Evolutionary conservation across 2,329 filamentous ascomycete species (phyloP).

Genomic region (Penicillium hesseltinei): DNA sequence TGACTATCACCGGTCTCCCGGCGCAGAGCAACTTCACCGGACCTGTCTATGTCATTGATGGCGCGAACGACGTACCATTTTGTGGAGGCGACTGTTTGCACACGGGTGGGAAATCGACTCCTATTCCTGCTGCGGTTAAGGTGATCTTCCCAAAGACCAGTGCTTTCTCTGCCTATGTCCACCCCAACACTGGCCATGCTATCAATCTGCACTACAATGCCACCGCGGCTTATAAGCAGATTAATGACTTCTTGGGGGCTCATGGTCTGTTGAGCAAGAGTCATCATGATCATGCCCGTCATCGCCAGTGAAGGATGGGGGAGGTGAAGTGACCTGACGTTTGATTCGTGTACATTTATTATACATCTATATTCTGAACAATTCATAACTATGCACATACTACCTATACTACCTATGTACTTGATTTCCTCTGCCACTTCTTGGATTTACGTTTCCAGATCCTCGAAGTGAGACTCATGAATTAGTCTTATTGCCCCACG

Average conservation of each 20-base stretch:
- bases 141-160: conserved; percentile 19
- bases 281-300: conserved; percentile 1
- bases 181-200: conserved; percentile 28
- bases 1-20: conserved; percentile 18
- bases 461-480: conserved; percentile 16
- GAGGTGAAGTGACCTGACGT: neutral
- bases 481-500: conserved; percentile 10
- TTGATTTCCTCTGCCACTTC: too few species aligned
- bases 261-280: conserved; percentile 1
- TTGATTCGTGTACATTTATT: neutral
- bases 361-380: neutral
- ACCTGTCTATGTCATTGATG: conserved; percentile 28
- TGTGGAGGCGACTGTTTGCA: conserved; percentile 29
- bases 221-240: conserved; percentile 24
- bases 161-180: conserved; percentile 25
- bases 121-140: conserved; percentile 17
- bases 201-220: conserved; percentile 32
- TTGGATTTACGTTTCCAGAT: neutral
- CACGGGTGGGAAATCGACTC: conserved; percentile 15
- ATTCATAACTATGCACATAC: neutral
- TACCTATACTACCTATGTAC: neutral
- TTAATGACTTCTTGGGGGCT: conserved; percentile 8
- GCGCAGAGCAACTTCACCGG: conserved; percentile 17
- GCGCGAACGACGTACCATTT: conserved; percentile 22
- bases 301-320: neutral